These are phyloP conservation scores for Glebionis coronaria DNA, from an alignment of 129 eudicot genomes.

Conservation along the genomic window DNA sequence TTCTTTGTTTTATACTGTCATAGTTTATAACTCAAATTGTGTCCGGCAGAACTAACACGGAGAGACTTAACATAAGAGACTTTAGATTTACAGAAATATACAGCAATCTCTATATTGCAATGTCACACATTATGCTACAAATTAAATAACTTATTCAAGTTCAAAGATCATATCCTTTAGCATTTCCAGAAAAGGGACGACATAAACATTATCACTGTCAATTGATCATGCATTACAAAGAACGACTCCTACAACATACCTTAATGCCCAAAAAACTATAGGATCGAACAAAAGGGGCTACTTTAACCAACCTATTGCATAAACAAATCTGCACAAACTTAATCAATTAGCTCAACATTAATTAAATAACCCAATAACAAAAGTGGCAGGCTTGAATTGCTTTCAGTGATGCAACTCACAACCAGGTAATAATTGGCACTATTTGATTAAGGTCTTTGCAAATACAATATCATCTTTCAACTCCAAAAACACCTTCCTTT, in stretches of 20 bases:
- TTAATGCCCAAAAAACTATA: background rate
- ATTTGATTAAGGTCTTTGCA: conserved; percentile 10
- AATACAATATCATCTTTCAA: conserved; percentile 30
- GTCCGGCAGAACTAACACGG: too few relatives aligned
- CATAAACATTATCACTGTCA: conserved; percentile 3
- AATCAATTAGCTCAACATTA: background rate
- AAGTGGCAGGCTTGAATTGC: conserved; percentile 8
- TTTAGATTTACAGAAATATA: background rate
- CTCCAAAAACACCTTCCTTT: conserved; percentile 75
- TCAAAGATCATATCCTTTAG: background rate
- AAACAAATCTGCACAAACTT: background rate
- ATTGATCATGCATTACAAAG: conserved; percentile 6
- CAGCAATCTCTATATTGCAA: too few relatives aligned
- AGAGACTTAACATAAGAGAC: background rate
- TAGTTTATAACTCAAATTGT: too few relatives aligned
- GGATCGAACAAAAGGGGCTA: too few relatives aligned
- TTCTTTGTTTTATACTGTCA: background rate
- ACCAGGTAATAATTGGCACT: background rate
- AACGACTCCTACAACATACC: background rate
- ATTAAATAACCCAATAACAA: conserved; percentile 7
- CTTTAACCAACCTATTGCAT: background rate
- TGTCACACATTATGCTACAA: background rate
- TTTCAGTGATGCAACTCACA: background rate
- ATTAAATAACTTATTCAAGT: background rate
- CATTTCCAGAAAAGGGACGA: conserved; percentile 10